Base-by-base conservation (phyloP, 805 yeast genomes). In the Yarrowia sp. region DNA sequence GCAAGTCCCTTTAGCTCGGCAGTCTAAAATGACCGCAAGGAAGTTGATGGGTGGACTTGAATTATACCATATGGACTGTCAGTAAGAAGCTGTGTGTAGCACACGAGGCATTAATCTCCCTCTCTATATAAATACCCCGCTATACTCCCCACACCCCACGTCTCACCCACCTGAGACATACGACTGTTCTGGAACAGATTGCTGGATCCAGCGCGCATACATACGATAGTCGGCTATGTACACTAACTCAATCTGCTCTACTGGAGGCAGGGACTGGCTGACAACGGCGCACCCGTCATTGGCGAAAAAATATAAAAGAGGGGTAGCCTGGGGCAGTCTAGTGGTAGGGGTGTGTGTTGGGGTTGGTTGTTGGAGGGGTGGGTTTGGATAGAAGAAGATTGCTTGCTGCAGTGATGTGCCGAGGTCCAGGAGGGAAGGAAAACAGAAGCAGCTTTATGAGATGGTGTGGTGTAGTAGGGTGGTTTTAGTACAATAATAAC, bases 221-320 rank as follows among this genome's bases (percentile, higher is more conserved):
- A 45, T 35, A 48, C 55, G 41, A 48, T 35, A 35, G 55, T 48
- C 55, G 55, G 41, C 55, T 35, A 48, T 33, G 55, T 48, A 35
- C 55, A 35, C 41, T 35, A 48, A 48, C 55, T 48, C 55, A 48
- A 48, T 48, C 41, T 48, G 41, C 13, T 10, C 10, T 15, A 35
- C 10, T 38, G 17, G 33, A 48, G 55, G 55, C 55, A 48, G 55
- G 55, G 55, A 35, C 55, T 48, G 55, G 55, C 55, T 35, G 55
- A 48, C 55, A 48, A 48, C 55, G 55, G 55, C 55, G 55, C 41
- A 8, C 8, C 10, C 8, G 15, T 18, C 13, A 35, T 35, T 48
- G 41, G 55, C 14, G 32, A 32, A 33, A 32, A 33, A 22, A 22
- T 22, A 3, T 22, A 5, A 22, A 22, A 15, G 51, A 33, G 53